A percentile compares a stretch with the other conserved stretches of the same genome.
phyloP scores from a whole-genome alignment of 768 basidiomycete species.

The Chiua virens region DNA sequence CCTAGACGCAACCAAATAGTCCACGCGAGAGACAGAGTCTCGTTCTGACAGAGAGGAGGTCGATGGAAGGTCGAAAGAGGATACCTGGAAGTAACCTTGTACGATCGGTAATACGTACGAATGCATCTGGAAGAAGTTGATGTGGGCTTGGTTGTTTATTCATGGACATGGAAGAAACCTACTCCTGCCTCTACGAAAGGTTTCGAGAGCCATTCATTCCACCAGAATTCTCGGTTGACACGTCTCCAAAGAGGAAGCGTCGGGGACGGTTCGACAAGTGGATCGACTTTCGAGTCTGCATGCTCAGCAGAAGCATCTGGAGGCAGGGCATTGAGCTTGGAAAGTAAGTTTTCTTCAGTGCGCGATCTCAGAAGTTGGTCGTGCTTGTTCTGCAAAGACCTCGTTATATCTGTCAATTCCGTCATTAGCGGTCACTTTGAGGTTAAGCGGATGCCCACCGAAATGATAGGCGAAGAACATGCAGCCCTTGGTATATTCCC shows the following conservation, averaged over 20 bases:
- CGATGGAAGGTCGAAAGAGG: slow-evolving; percentile 62
- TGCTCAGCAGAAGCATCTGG: slow-evolving; percentile 28
- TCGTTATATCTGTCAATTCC: slow-evolving; percentile 64
- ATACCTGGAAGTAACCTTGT: slow-evolving; percentile 87
- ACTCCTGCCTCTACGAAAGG: slow-evolving; percentile 89
- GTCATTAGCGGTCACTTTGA: background rate
- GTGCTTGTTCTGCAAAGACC: slow-evolving; percentile 78
- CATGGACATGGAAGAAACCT: slow-evolving; percentile 23
- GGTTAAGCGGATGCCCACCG: slow-evolving; percentile 45
- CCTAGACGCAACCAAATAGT: slow-evolving; percentile 83
- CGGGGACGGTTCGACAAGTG: slow-evolving; percentile 69
- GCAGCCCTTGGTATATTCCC: slow-evolving; percentile 76
- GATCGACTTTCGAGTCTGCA: slow-evolving; percentile 43
- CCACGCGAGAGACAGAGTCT: slow-evolving; percentile 46
- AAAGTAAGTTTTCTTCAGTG: slow-evolving; percentile 57
- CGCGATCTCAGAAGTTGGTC: slow-evolving; percentile 58
- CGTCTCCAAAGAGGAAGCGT: slow-evolving; percentile 88
- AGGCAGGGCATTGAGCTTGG: slow-evolving; percentile 55
- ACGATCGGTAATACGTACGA: slow-evolving; percentile 87
- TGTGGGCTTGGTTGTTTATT: background rate
- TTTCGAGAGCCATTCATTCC: slow-evolving; percentile 88
- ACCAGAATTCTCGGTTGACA: slow-evolving; percentile 91
- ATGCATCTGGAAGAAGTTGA: slow-evolving; percentile 53
- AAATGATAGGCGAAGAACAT: slow-evolving; percentile 92
- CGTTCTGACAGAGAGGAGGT: slow-evolving; percentile 37